These are phyloP conservation scores for Spathaspora passalidarum DNA, from an alignment of 805 yeast genomes.

Conservation along the genomic window DNA sequence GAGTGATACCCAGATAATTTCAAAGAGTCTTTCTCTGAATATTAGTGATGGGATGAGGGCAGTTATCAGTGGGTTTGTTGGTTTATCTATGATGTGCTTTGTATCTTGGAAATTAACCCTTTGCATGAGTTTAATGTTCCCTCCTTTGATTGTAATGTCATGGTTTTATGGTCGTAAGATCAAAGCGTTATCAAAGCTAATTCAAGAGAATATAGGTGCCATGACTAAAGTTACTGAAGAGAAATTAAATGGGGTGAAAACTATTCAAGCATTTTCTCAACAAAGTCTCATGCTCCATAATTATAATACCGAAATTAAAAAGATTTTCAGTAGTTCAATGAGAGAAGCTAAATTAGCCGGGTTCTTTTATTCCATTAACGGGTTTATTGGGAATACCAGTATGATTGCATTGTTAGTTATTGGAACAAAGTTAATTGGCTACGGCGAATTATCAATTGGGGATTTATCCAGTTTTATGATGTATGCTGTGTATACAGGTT, in stretches of 20 bases:
- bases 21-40: slow-evolving; percentile 83
- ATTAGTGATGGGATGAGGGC: slow-evolving; percentile 91
- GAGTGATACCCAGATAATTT: slow-evolving; percentile 84
- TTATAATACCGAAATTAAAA: slow-evolving; percentile 69
- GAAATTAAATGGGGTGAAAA: slow-evolving; percentile 76
- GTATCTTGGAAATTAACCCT: slow-evolving; percentile 82
- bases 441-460: slow-evolving; percentile 78
- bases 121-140: slow-evolving; percentile 75
- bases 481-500: slow-evolving; percentile 92
- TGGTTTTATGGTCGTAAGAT: slow-evolving; percentile 78
- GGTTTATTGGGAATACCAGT: slow-evolving; percentile 79
- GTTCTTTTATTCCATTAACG: slow-evolving; percentile 72
- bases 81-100: slow-evolving; percentile 86
- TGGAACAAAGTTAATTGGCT: slow-evolving; percentile 79
- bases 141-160: slow-evolving; percentile 79
- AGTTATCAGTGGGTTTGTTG: slow-evolving; percentile 76
- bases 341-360: slow-evolving; percentile 81
- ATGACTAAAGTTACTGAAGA: slow-evolving; percentile 91
- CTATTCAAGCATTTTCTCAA: slow-evolving; percentile 89
- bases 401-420: slow-evolving; percentile 71
- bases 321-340: slow-evolving; percentile 63
- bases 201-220: slow-evolving; percentile 82
- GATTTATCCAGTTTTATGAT: slow-evolving; percentile 90
- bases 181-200: slow-evolving; percentile 65
- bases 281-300: slow-evolving; percentile 74